Evolutionary conservation across 164 flowering plant genomes (phyloP), one percentile per base, ranked within the genome.

Genomic region (Litsea cubeba): DNA sequence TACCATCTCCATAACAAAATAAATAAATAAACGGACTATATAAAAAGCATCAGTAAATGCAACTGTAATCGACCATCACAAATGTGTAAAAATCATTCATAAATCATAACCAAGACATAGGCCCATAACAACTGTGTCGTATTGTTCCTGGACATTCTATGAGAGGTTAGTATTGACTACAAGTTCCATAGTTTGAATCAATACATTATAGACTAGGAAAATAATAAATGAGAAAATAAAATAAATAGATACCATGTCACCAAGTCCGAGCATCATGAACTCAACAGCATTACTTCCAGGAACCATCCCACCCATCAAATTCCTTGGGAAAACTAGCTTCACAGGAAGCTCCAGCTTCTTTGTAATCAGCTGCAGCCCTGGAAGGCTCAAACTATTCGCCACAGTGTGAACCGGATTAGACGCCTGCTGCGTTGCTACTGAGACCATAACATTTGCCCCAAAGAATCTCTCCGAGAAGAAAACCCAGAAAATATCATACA

Each of bases 221-320:
- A 54, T 15, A 54, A 20, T 68, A 46, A 68, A 3, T 6, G 15
- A 51, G 5, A 28, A 58, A 20, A 69, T 49, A 71, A 46, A 77
- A 75, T 32, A 72, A 28, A 46, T 24, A 20, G 82, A 70, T 88
- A 95, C 99, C 99, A 95, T 95, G 80, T 95, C 98, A 76, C 99
- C 98, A 54, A 95, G 95, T 66, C 99, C 98, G 77, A 95, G 99
- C 97, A 95, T 93, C 92, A 93, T 92, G 83, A 88, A 95, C 74
- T 95, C 94, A 28, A 81, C 69, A 58, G 85, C 78, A 78, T 60
- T 83, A 65, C 83, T 85, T 71, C 89, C 95, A 70, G 95, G 86
- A 71, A 76, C 77, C 14, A 75, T 76, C 54, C 93, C 88, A 65
- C 93, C 90, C 58, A 95, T 81, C 81, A 95, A 85, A 80, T 91